Conservation (phyloP, 1,139 yeast genomes). For the Sugiyamaella paludigena region DNA sequence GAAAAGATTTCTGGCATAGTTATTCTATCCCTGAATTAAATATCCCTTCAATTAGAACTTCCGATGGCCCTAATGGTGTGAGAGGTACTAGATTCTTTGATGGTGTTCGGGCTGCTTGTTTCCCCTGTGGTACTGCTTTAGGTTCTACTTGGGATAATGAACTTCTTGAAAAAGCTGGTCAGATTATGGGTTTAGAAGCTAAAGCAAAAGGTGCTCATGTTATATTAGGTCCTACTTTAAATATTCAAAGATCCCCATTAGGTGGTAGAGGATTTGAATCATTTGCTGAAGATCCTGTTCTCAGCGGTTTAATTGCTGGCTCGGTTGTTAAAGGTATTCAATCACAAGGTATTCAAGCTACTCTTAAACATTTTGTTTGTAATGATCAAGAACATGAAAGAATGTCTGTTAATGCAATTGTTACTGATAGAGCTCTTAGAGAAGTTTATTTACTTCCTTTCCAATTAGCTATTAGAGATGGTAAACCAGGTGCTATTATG, state of each 20-base stretch:
- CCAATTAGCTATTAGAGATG: constrained; percentile 52
- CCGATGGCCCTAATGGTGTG: constrained; percentile 58
- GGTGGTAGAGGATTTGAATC: constrained; percentile 68
- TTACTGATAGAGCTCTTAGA: constrained; percentile 58
- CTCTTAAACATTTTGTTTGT: constrained; percentile 59
- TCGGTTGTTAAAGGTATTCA: constrained; percentile 55
- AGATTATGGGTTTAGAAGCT: constrained; percentile 51
- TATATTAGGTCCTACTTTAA: constrained; percentile 55
- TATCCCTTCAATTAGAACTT: constrained; percentile 41
- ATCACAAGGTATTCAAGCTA: constrained; percentile 50
- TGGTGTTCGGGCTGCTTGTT: constrained; percentile 50
- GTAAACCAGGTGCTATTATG: constrained; percentile 55
- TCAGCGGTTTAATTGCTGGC: constrained; percentile 54
- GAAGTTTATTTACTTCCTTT: constrained; percentile 62
- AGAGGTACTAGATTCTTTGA: constrained; percentile 51
- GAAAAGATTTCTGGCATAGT: constrained; percentile 49
- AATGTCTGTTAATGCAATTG: constrained; percentile 46
- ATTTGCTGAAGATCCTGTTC: constrained; percentile 59
- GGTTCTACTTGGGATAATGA: constrained; percentile 46
- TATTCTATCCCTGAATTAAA: constrained; percentile 47
- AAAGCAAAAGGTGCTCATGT: constrained; percentile 49
- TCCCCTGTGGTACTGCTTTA: constrained; percentile 51
- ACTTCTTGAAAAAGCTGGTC: constrained; percentile 46
- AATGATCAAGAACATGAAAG: constrained; percentile 61
- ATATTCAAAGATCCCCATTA: constrained; percentile 54